These are phyloP conservation scores for Pugionium dolabratum DNA, from an alignment of 345 rosid species.

Conservation along the genomic window DNA sequence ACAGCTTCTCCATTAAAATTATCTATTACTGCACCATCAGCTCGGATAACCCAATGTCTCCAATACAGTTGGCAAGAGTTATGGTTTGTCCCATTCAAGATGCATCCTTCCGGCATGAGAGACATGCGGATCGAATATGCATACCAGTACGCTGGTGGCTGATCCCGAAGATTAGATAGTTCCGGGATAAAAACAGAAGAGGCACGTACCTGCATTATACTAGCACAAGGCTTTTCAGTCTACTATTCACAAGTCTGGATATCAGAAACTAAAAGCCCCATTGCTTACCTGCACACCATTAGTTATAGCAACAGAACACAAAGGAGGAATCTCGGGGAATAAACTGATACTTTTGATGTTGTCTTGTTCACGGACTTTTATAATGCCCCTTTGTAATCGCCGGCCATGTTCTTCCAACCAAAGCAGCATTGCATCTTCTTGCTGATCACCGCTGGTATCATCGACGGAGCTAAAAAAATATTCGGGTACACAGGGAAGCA, in stretches of 20 bases:
- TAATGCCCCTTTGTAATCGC: constrained; percentile 60
- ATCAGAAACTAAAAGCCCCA: constrained; percentile 1
- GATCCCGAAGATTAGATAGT: constrained; percentile 41
- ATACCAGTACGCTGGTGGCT: constrained; percentile 44
- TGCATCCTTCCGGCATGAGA: constrained; percentile 71
- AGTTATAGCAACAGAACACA: constrained; percentile 72
- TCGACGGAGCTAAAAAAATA: constrained; percentile 55
- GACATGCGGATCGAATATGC: constrained; percentile 88
- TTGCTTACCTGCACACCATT: constrained; percentile 70
- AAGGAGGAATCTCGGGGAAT: constrained; percentile 76
- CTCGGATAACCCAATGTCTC: constrained; percentile 73
- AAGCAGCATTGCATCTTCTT: constrained; percentile 79
- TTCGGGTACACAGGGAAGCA: constrained; percentile 83
- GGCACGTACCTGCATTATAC: constrained; percentile 58
- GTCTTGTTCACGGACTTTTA: constrained; percentile 49
- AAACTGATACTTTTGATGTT: constrained; percentile 53
- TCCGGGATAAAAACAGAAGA: constrained; percentile 86
- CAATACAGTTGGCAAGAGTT: constrained; percentile 65
- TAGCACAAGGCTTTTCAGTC: neutral
- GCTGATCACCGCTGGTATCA: constrained; percentile 45
- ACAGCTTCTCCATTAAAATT: constrained; percentile 61
- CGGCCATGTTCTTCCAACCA: constrained; percentile 91
- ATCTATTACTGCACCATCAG: constrained; percentile 48
- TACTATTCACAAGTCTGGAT: constrained; percentile 10
- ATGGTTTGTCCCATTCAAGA: constrained; percentile 53